Evolutionary conservation across 2,329 filamentous ascomycete genomes (phyloP).

Genomic region (Penicillium sp.): DNA sequence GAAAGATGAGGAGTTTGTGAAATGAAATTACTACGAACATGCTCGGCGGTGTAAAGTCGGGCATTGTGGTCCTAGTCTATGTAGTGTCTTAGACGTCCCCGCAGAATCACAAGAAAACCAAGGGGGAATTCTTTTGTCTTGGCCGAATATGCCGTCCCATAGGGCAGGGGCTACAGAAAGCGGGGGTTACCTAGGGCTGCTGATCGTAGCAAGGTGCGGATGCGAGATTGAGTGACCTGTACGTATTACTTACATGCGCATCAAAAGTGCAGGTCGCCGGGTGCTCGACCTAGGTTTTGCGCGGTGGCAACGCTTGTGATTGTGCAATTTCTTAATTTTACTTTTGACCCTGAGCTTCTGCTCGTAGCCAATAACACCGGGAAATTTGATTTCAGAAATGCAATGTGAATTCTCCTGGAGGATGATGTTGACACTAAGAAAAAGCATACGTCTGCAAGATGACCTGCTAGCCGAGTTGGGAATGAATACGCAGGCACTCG

Average conservation of each 20-base stretch:
- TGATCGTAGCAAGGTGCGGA: slow-evolving; percentile 26
- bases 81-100: slow-evolving; percentile 7
- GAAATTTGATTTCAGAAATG: background rate
- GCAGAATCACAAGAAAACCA: slow-evolving; percentile 9
- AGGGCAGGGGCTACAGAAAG: slow-evolving; percentile 16
- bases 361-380: background rate
- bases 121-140: background rate
- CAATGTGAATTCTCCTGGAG: background rate
- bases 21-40: background rate
- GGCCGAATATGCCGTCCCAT: slow-evolving; percentile 5
- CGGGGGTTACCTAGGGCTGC: slow-evolving; percentile 22
- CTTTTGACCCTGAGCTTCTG: background rate
- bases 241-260: slow-evolving; percentile 21
- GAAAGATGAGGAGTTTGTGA: background rate
- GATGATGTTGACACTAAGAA: background rate
- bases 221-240: slow-evolving; percentile 21
- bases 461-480: slow-evolving; percentile 8
- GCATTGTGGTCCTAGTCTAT: background rate
- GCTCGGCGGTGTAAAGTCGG: background rate
- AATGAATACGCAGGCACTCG: slow-evolving; percentile 12
- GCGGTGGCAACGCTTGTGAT: background rate
- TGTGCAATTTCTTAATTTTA: background rate
- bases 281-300: slow-evolving; percentile 1
- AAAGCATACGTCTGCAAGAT: slow-evolving; percentile 10
- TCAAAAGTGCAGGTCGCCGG: slow-evolving; percentile 5